phyloP scores from a whole-genome alignment of 1,139 yeast species.

The Suhomyces choctaworum region DNA sequence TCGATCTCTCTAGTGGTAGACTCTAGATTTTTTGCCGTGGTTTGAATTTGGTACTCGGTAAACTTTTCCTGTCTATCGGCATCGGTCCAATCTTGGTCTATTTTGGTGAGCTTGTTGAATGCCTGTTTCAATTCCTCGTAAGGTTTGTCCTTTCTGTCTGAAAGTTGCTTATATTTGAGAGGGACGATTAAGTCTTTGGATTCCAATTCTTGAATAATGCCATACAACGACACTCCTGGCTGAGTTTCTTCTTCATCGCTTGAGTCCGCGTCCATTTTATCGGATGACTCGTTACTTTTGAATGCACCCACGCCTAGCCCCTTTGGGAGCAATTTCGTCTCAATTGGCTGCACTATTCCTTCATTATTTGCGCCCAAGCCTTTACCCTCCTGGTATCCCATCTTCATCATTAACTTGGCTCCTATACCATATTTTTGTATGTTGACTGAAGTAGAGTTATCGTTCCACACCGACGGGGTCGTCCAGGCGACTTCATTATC shows the following conservation, averaged over 20 bases:
- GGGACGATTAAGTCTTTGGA: constrained; percentile 32
- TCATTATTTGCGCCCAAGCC: constrained; percentile 73
- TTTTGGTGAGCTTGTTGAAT: constrained; percentile 15
- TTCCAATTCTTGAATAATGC: constrained; percentile 30
- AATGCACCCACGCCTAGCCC: constrained; percentile 76
- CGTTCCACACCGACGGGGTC: constrained; percentile 7
- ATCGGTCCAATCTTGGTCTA: constrained; percentile 21
- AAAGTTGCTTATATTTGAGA: constrained; percentile 23
- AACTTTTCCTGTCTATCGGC: constrained; percentile 22
- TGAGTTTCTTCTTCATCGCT: constrained; percentile 18
- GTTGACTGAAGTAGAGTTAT: constrained; percentile 5
- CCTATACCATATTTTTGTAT: constrained; percentile 72
- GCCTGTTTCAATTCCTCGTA: constrained; percentile 13
- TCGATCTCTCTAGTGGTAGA: constrained; percentile 4
- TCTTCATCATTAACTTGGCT: constrained; percentile 70
- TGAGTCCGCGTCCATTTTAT: constrained; percentile 16
- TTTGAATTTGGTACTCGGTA: constrained; percentile 19
- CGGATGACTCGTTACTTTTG: constrained; percentile 26
- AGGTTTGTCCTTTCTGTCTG: constrained; percentile 18
- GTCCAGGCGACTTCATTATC: background rate
- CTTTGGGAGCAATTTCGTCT: constrained; percentile 62
- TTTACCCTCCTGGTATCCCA: constrained; percentile 85
- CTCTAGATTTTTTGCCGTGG: constrained; percentile 9
- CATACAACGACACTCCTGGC: constrained; percentile 21
- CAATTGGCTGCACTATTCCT: constrained; percentile 80